Base-by-base conservation (phyloP, 2,329 filamentous ascomycete genomes). In the Fusarium subtropicale region DNA sequence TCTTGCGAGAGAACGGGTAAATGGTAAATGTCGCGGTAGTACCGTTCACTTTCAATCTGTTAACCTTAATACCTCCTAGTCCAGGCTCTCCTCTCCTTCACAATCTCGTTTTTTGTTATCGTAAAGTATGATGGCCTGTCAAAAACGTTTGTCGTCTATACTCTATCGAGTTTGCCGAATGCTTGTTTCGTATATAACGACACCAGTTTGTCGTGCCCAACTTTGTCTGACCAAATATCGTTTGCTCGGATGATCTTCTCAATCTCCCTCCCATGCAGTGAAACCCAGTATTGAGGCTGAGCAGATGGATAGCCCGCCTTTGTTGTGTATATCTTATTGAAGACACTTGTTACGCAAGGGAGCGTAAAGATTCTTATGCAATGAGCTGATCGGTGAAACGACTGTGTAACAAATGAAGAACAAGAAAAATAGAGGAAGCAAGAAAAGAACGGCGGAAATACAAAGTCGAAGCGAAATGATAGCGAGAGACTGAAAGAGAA, bases 151-250 rank as follows among this genome's bases (percentile, higher is more conserved):
- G 47, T 31, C 24, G 41, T 39, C 48, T 44, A 59, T 56, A 62
- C 36, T 66, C 20, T 36, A 30, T 51, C 31, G 34, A 36, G 24
- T 26, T 57, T 47, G 53, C 36, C 41, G 26, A 44, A 41, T 30
- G 63, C 30, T 64, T n/a, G 56, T 66, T 62, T 66, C 48, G 64
- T 34, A 10, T 45, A 45, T 47, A 55, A 33, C 39, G 38, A 33
- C 26, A 26, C 30, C 26, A 26, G 62, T 47, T 48, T 33, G 24
- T 34, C 36, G 31, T 18, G 22, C 13, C 28, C 18, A 39, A n/a
- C 11, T 28, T 31, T 30, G 59, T 50, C 33, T 39, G 26, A 57
- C 4, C 36, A 46, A 45, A 22, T 41, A 12, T 58, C 39, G 50
- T 30, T 24, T 22, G 13, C 7, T n/a, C 13, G 33, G 51, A 34